These are phyloP conservation scores for Eustoma russellianum DNA, from an alignment of 257 asterid species.

Conservation along the genomic window DNA sequence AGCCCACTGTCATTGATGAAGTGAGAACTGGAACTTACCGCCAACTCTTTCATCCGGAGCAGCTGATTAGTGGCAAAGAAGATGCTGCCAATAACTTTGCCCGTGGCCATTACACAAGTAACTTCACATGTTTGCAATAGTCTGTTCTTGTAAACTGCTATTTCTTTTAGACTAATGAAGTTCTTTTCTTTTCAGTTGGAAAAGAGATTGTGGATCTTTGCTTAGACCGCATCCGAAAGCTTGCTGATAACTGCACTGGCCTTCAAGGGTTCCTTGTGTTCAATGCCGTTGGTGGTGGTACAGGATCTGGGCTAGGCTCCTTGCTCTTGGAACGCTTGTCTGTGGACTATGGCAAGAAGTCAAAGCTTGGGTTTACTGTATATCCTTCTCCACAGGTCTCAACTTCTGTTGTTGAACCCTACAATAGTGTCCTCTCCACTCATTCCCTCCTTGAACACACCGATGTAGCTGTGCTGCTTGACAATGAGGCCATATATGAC, in stretches of 20 bases:
- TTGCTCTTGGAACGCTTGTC: slow-evolving; percentile 31
- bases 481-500: slow-evolving; percentile 38
- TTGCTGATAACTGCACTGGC: slow-evolving; percentile 38
- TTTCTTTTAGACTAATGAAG: background rate
- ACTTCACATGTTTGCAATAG: background rate
- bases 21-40: slow-evolving; percentile 30
- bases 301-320: slow-evolving; percentile 37
- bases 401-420: slow-evolving; percentile 38
- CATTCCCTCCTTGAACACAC: slow-evolving; percentile 38
- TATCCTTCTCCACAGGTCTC: slow-evolving; percentile 40
- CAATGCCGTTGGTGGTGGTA: slow-evolving; percentile 39
- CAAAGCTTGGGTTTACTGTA: slow-evolving; percentile 32
- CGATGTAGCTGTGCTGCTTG: slow-evolving; percentile 30
- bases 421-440: slow-evolving; percentile 35
- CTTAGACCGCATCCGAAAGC: slow-evolving; percentile 38
- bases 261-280: slow-evolving; percentile 35
- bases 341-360: slow-evolving; percentile 28
- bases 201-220: slow-evolving; percentile 43
- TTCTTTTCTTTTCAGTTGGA: slow-evolving; percentile 20
- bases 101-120: slow-evolving; percentile 42
- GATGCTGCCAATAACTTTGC: slow-evolving; percentile 43
- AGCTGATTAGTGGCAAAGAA: slow-evolving; percentile 39
- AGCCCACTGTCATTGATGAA: slow-evolving; percentile 39
- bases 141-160: background rate
- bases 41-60: slow-evolving; percentile 37